These are phyloP conservation scores for Cardamine resedifolia DNA, from an alignment of 345 rosid species.

Conservation along the genomic window DNA sequence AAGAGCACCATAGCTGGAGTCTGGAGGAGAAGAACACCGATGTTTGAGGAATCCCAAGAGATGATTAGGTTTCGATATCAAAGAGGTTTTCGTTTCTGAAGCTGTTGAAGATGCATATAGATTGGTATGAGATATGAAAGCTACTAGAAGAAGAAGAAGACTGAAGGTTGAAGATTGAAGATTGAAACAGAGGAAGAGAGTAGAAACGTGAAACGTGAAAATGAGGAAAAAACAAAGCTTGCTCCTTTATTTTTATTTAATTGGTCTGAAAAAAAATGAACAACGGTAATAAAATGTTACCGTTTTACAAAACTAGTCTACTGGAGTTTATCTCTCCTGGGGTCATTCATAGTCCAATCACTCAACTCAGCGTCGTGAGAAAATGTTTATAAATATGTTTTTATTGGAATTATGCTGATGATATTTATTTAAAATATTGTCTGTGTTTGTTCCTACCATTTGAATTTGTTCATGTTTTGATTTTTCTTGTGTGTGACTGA, in stretches of 20 bases:
- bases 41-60: too few species aligned
- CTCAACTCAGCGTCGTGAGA: constrained; percentile 36
- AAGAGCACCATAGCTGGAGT: constrained; percentile 89
- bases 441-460: background rate
- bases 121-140: too few species aligned
- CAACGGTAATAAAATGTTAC: background rate
- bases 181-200: background rate
- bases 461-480: background rate
- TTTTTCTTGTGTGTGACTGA: background rate
- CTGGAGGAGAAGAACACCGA: too few species aligned
- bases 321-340: too few species aligned
- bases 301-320: background rate
- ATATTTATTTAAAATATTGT: background rate
- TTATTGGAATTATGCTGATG: background rate
- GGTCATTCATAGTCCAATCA: background rate
- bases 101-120: too few species aligned
- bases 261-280: background rate
- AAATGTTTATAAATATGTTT: background rate
- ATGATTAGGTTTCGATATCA: too few species aligned
- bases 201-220: too few species aligned
- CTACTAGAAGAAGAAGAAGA: too few species aligned
- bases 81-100: too few species aligned
- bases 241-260: background rate
- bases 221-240: too few species aligned
- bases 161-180: background rate